Evolutionary conservation across 768 basidiomycete genomes (phyloP), one percentile per base, ranked within the genome.

Genomic region (Dioszegia aurantiaca): DNA sequence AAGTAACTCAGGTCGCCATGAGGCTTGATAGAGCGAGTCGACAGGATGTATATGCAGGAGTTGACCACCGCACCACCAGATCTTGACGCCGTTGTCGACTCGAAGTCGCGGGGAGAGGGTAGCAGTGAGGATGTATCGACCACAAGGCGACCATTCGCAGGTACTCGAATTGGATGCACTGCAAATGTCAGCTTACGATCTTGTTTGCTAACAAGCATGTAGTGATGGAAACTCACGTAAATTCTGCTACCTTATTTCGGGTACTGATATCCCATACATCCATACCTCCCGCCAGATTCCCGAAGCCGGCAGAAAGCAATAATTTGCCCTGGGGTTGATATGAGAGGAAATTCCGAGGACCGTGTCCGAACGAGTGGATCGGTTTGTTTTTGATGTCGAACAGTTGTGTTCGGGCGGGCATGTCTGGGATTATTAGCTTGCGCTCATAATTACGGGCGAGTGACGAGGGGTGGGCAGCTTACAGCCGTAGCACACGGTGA

Each of bases 401-500:
- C 11, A 97, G 77, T 81, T 88, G 86, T 0, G 86, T 85, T 76
- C 94, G 92, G 3, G 95, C 90, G 4, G 94, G 95, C 90, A 97
- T 97, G 72, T 84, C 92, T 94, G 63, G 16, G 21, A 27, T n/a
- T n/a, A 26, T 62, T 43, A 62, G 49, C 30, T 40, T 0, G 6
- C 19, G 43, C 8, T 30, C 54, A 30, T 26, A 14, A 23, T 0
- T 40, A 17, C 16, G 23, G 19, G 21, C 17, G 3, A 19, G 26
- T 46, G 30, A n/a, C 27, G 11, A 33, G 26, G 44, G 39, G 24
- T 17, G 31, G 17, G 24, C 6, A 3, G 83, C 91, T 76, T 67
- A 94, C 92, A 99, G 69, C 95, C 94, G 72, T 97, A 98, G 26
- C 91, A 87, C 33, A 97, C 92, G 45, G 86, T 86, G 73, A 99